Evolutionary conservation across 2,329 filamentous ascomycete species (phyloP).

Genomic region (Talaromyces pinophilus): DNA sequence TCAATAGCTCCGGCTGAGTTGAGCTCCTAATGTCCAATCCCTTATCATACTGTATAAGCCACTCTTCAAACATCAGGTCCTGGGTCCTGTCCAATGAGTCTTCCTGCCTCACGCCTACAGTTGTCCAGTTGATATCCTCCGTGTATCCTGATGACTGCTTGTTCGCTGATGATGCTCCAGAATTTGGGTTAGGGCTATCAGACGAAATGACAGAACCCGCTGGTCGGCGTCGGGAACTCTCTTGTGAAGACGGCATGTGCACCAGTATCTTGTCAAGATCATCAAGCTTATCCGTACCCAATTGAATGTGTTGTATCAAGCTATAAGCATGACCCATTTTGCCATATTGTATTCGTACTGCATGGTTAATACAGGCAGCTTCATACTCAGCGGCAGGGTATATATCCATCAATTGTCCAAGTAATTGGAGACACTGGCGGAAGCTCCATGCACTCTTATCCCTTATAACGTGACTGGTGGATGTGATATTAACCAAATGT

Average conservation of each 20-base stretch:
- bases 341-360: conserved; percentile 34
- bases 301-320: conserved; percentile 34
- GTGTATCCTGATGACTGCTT: not conserved
- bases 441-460: conserved; percentile 73
- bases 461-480: conserved; percentile 67
- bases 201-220: not conserved
- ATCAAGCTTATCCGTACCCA: not conserved
- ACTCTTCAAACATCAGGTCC: not conserved
- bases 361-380: conserved; percentile 38
- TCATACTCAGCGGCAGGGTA: conserved; percentile 84
- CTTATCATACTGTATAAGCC: not conserved
- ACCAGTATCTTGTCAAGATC: not conserved
- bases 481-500: conserved; percentile 82
- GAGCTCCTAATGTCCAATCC: not conserved
- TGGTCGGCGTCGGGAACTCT: not conserved
- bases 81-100: not conserved
- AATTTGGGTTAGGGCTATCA: not conserved
- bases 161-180: not conserved
- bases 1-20: not conserved
- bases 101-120: not conserved
- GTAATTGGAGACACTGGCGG: conserved; percentile 79
- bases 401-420: conserved; percentile 77
- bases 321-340: conserved; percentile 27
- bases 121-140: not conserved
- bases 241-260: not conserved